Base-by-base conservation (phyloP, 225 moss, liverwort and hornwort genomes). In the Sphagnum tenellum region DNA sequence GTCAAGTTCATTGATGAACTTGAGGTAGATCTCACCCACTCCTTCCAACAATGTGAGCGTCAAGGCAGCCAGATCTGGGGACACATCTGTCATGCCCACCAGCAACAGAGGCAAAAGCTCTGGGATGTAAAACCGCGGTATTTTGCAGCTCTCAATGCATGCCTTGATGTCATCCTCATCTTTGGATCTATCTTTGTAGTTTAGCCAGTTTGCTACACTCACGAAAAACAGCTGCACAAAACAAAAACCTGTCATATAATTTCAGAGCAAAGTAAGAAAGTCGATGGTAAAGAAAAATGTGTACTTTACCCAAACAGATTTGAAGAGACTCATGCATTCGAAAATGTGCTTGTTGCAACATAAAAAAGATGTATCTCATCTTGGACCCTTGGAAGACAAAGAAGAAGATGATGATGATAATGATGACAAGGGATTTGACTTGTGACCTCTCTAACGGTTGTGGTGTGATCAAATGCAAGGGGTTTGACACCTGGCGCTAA, bases 131-230 rank as follows among this genome's bases (percentile, higher is more conserved):
- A 79, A 80, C 46, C 76, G 81, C 5, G 74, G 86, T 66, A 87
- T 72, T 68, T 76, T 83, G 47, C 79, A 79, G n/a, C 72, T 75
- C 45, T 47, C 4, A 12, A 69, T 60, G 46, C 64, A 74, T 10
- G 61, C 66, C 4, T 55, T 64, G 52, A 74, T 75, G 62, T 78
- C 77, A 64, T 79, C 79, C 12, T 74, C 74, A 50, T 52, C 77
- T 66, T 81, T 75, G 12, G 9, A 61, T 64, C 46, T 75, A 66
- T 74, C 79, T 44, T 76, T 77, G 68, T 81, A 78, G 60, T 90
- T 85, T 61, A 94, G 88, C 94, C 94, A 94, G 63, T 83, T 76
- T 9, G 90, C 89, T 69, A 94, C 81, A 61, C 81, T 76, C 11
- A 81, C 61, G 71, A 89, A 89, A 70, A 89, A 89, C 2, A 82